Conservation (phyloP, 768 basidiomycete genomes). For the Russula sp. region DNA sequence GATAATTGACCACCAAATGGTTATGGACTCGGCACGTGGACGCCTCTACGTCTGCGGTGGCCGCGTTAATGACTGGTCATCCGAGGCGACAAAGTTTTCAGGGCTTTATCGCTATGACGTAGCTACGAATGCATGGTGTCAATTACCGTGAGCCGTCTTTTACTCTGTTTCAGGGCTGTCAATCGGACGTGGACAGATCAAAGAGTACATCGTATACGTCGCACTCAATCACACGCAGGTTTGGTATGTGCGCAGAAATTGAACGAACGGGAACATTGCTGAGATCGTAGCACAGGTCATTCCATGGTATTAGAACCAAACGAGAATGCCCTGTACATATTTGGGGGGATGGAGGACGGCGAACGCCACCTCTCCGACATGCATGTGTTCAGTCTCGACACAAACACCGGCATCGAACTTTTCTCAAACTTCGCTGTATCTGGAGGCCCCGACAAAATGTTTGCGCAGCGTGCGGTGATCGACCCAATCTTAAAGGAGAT, state of each 20-base stretch:
- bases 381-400: constrained; percentile 61
- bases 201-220: constrained; percentile 26
- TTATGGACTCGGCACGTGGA: constrained; percentile 61
- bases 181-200: constrained; percentile 14
- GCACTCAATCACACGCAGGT: constrained; percentile 51
- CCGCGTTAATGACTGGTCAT: constrained; percentile 58
- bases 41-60: constrained; percentile 74
- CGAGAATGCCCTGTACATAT: constrained; percentile 55
- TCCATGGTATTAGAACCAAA: constrained; percentile 72
- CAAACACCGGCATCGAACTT: constrained; percentile 50
- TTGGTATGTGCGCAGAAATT: constrained; percentile 35
- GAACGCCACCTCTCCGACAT: constrained; percentile 64
- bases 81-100: constrained; percentile 53
- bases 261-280: neutral
- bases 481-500: constrained; percentile 58
- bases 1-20: constrained; percentile 78
- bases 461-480: constrained; percentile 67
- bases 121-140: constrained; percentile 55
- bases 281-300: constrained; percentile 42
- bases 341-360: constrained; percentile 61
- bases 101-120: constrained; percentile 71
- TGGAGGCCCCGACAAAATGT: constrained; percentile 65
- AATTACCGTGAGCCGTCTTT: constrained; percentile 49
- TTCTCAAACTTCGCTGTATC: constrained; percentile 52
- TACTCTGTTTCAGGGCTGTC: neutral